phyloP scores from a whole-genome alignment of 257 asterid genomes.

The Catharanthus roseus region DNA sequence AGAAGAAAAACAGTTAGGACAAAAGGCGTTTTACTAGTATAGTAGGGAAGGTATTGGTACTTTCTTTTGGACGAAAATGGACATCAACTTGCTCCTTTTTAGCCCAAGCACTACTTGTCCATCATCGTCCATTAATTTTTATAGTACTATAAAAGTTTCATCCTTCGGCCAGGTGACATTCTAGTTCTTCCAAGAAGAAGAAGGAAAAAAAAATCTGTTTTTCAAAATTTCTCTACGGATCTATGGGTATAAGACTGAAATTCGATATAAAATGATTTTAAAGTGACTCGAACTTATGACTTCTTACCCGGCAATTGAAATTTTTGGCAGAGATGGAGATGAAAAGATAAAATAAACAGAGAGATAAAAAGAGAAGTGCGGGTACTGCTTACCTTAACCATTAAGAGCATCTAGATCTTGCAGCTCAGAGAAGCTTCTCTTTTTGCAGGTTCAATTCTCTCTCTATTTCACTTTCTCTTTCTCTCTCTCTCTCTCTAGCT shows the following conservation, averaged over 20 bases:
- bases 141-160: conserved; percentile 27
- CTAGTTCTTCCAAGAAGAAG: conserved; percentile 6
- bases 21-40: neutral
- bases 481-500: conserved; percentile 12
- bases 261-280: too few species aligned
- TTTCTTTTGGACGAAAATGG: conserved; percentile 17
- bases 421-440: conserved; percentile 57
- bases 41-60: too few species aligned
- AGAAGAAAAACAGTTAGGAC: conserved; percentile 9
- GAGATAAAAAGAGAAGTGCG: conserved; percentile 27
- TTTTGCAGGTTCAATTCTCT: conserved; percentile 22
- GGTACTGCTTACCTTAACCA: conserved; percentile 34
- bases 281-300: too few species aligned
- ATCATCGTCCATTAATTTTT: conserved; percentile 31
- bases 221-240: too few species aligned
- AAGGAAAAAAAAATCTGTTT: neutral
- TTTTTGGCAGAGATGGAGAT: too few species aligned
- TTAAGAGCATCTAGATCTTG: conserved; percentile 55
- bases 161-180: conserved; percentile 25
- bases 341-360: neutral
- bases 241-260: too few species aligned
- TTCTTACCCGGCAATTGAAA: too few species aligned
- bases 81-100: conserved; percentile 39
- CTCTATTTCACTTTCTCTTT: too few species aligned
- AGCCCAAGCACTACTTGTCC: conserved; percentile 31